Evolutionary conservation across 2,329 filamentous ascomycete genomes (phyloP).

Genomic region (Phoma sp.): DNA sequence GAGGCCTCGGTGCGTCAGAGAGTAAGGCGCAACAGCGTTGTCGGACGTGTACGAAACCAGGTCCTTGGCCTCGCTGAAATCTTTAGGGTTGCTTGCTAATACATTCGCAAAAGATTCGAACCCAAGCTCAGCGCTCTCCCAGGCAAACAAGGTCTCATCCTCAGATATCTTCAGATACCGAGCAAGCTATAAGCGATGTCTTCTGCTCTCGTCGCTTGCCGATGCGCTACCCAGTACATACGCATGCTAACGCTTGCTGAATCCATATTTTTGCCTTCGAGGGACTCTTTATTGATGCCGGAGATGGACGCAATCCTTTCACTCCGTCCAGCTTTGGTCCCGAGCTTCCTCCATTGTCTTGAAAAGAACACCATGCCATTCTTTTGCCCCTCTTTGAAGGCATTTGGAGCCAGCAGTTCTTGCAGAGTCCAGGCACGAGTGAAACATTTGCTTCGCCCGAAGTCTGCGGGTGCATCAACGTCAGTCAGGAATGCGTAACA

Average conservation of each 20-base stretch:
- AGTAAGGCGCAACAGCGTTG: conserved; percentile 12
- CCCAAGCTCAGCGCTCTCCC: conserved; percentile 10
- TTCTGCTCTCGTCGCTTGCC: conserved; percentile 26
- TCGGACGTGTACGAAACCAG: conserved; percentile 20
- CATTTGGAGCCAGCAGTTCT: conserved; percentile 27
- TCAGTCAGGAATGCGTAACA: conserved; percentile 30
- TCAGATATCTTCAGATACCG: conserved; percentile 27
- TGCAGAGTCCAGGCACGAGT: conserved; percentile 28
- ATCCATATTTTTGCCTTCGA: conserved; percentile 5
- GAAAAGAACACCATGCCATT: conserved; percentile 21
- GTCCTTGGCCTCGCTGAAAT: conserved; percentile 17
- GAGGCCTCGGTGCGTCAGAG: conserved; percentile 24
- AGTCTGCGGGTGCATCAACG: background rate
- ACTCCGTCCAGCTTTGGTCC: conserved; percentile 4
- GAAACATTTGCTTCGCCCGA: conserved; percentile 23
- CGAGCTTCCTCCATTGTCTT: conserved; percentile 12
- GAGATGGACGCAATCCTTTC: background rate
- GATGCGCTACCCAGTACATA: conserved; percentile 30
- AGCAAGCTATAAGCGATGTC: conserved; percentile 33
- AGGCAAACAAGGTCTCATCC: conserved; percentile 30
- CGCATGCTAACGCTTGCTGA: conserved; percentile 23
- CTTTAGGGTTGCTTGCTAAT: conserved; percentile 16
- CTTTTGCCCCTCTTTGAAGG: background rate
- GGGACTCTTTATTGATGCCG: conserved; percentile 14
- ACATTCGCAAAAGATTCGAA: conserved; percentile 16